These are phyloP conservation scores for Botrytis deweyae DNA, from an alignment of 2,329 filamentous ascomycete genomes.

Conservation along the genomic window DNA sequence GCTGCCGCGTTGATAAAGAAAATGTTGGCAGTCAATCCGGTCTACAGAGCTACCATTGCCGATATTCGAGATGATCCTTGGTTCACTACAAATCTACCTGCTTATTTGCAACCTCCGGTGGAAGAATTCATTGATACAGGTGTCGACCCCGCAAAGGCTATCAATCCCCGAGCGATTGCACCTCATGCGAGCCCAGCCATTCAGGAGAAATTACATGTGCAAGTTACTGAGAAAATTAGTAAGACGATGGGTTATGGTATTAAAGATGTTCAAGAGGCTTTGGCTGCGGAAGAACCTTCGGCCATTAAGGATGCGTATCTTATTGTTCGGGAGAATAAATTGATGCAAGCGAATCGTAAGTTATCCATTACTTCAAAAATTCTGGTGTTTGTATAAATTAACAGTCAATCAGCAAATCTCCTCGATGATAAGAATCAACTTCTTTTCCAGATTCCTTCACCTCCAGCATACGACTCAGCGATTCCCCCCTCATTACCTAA, in stretches of 20 bases:
- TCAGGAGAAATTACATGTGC: slow-evolving; percentile 86
- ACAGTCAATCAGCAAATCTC: slow-evolving; percentile 35
- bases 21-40: slow-evolving; percentile 94
- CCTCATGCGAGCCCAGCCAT: slow-evolving; percentile 75
- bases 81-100: slow-evolving; percentile 84
- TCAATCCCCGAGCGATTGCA: slow-evolving; percentile 77
- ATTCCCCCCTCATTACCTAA: slow-evolving; percentile 12
- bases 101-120: slow-evolving; percentile 81
- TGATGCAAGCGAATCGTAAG: slow-evolving; percentile 94
- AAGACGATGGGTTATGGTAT: slow-evolving; percentile 98
- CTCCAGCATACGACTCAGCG: slow-evolving; percentile 48
- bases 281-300: slow-evolving; percentile 88
- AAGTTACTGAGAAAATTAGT: slow-evolving; percentile 92
- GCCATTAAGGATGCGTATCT: slow-evolving; percentile 99
- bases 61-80: slow-evolving; percentile 92
- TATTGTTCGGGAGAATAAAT: slow-evolving; percentile 95
- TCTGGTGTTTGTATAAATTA: slow-evolving; percentile 16
- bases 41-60: slow-evolving; percentile 88
- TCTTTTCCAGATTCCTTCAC: slow-evolving; percentile 55
- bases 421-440: slow-evolving; percentile 39
- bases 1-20: slow-evolving; percentile 80
- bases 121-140: slow-evolving; percentile 94
- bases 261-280: slow-evolving; percentile 89
- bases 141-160: slow-evolving; percentile 89
- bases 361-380: slow-evolving; percentile 33